Base-by-base conservation (phyloP, 345 rosid genomes). In the Euphorbia pulcherrima region DNA sequence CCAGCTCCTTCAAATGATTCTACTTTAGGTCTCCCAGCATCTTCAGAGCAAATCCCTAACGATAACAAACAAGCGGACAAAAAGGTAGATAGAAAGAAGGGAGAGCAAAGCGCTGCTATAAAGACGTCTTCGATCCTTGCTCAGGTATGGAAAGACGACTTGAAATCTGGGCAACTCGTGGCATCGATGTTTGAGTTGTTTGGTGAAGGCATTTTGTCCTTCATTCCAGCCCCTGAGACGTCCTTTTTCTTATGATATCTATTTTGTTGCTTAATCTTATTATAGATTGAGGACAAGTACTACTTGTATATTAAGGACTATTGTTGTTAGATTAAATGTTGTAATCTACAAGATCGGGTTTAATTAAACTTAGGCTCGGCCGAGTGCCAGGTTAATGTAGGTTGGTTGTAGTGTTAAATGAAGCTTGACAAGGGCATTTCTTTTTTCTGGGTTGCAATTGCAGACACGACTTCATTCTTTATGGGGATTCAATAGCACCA, bases 91-190 rank as follows among this genome's bases (percentile, higher is more conserved):
- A 83, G 71, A 68, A 71, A 6, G 24, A 82, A 71, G 52, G 76
- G 65, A 47, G 71, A 66, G 37, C 11, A 59, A 60, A 79, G 48
- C 50, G 70, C 74, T 51, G 70, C 74, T 51, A 50, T 75, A 29
- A 85, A 81, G 68, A 77, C 24, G 76, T 74, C 85, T 9, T 89
- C 90, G 29, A 83, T 86, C 63, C 82, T 82, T 37, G 59, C 63
- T 37, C 95, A 86, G 73, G 64, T 91, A 8, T 89, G 96, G 97
- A 89, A 91, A 69, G 93, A 91, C 55, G 96, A 89, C 54, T 80
- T 89, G 73, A 77, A 82, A 41, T 84, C 90, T 1, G 97, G 93
- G 67, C 77, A 77, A 50, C 81, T 86, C 14, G 72, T 94, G 50
- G 87, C 79, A 56, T 79, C 87, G 44, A 72, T 88, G 48, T 85